phyloP scores from a whole-genome alignment of 805 yeast species.

The Zygosaccharomyces bailii region DNA sequence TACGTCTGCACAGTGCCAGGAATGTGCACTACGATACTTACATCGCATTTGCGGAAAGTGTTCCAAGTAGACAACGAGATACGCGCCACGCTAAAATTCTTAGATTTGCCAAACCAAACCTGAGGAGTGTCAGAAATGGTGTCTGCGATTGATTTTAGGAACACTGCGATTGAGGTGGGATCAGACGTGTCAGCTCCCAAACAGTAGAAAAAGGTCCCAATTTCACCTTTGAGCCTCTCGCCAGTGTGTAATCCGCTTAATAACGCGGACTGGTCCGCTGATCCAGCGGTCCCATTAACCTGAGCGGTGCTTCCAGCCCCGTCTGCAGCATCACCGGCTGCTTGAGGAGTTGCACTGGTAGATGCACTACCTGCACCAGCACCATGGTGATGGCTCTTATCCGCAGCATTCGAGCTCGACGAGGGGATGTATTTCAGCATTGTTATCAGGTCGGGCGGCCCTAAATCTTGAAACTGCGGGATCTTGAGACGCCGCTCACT shows the following conservation, averaged over 20 bases:
- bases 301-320: conserved; percentile 10
- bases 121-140: conserved; percentile 60
- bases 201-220: conserved; percentile 71
- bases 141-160: conserved; percentile 63
- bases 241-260: conserved; percentile 28
- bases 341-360: conserved; percentile 1
- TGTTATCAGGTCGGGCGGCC: conserved; percentile 63
- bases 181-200: conserved; percentile 75
- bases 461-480: conserved; percentile 58
- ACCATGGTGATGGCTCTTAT: conserved; percentile 8
- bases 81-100: conserved; percentile 65
- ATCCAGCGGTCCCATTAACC: conserved; percentile 10
- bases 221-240: conserved; percentile 44
- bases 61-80: conserved; percentile 67
- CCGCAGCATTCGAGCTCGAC: conserved; percentile 15
- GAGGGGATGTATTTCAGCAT: conserved; percentile 35
- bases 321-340: conserved; percentile 4
- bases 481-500: conserved; percentile 62
- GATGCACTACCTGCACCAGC: conserved; percentile 1
- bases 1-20: conserved; percentile 69
- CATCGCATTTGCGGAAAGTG: conserved; percentile 58
- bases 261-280: conserved; percentile 20
- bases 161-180: conserved; percentile 75
- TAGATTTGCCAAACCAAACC: conserved; percentile 76
- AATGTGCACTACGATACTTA: conserved; percentile 66